Evolutionary conservation across 352 stramenopile genomes (phyloP).

Genomic region (Aphanomyces astaci): DNA sequence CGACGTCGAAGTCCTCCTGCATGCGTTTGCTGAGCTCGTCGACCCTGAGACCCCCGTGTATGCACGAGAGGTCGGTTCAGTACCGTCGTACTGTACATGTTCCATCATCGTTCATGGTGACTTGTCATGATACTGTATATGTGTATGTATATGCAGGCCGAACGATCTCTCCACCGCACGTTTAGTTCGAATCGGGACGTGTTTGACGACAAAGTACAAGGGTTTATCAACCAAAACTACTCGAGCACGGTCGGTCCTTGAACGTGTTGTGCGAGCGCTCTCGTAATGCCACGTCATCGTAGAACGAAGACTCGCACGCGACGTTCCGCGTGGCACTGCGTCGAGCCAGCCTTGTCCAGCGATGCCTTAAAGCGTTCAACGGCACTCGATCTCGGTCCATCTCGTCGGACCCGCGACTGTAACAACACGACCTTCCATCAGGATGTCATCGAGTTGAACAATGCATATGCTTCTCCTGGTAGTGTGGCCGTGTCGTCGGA

Average conservation of each 20-base stretch:
- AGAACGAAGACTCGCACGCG: constrained; percentile 55
- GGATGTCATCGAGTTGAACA: not conserved
- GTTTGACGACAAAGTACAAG: constrained; percentile 78
- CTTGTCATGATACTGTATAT: too few relatives aligned
- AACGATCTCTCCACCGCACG: constrained; percentile 60
- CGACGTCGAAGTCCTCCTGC: constrained; percentile 14
- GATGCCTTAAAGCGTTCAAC: constrained; percentile 35
- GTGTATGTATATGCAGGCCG: constrained; percentile 33
- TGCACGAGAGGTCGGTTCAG: not conserved
- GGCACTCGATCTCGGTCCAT: not conserved
- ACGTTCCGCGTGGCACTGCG: constrained; percentile 49
- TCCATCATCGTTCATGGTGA: too few relatives aligned
- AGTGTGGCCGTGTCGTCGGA: not conserved
- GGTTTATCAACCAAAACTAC: constrained; percentile 84
- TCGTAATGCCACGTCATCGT: not conserved
- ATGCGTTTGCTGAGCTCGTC: constrained; percentile 15
- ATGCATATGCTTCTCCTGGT: too few relatives aligned
- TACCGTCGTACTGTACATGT: too few relatives aligned
- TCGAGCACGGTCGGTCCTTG: constrained; percentile 59
- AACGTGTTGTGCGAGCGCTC: not conserved
- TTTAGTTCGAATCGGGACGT: constrained; percentile 74
- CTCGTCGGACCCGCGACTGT: not conserved
- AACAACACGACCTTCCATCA: too few relatives aligned
- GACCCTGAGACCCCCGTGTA: constrained; percentile 22
- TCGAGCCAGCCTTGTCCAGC: constrained; percentile 62